Evolutionary conservation across 2,329 filamentous ascomycete species (phyloP).

Genomic region (Neofusicoccum ribis): DNA sequence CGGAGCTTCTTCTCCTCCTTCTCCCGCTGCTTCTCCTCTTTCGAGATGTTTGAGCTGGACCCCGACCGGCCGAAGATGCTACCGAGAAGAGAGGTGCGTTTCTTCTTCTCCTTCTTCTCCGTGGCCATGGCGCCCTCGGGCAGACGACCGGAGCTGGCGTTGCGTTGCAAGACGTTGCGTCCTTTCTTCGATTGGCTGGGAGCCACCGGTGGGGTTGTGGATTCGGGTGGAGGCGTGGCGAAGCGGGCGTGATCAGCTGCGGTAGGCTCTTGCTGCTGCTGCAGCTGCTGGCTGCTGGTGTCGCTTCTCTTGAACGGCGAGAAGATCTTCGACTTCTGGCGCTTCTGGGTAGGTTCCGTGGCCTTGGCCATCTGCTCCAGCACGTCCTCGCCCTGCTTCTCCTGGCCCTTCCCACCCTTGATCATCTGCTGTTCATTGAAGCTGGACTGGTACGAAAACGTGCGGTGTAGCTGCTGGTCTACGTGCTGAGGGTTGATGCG

Average conservation of each 20-base stretch:
- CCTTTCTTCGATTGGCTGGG: background rate
- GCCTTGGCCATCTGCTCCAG: background rate
- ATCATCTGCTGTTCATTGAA: conserved; percentile 16
- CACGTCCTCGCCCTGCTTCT: background rate
- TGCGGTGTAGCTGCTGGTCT: conserved; percentile 22
- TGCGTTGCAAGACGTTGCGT: conserved; percentile 12
- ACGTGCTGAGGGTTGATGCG: conserved; percentile 22
- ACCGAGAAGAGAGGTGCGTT: conserved; percentile 47
- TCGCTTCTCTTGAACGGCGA: conserved; percentile 9
- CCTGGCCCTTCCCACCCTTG: background rate
- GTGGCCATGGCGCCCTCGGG: background rate
- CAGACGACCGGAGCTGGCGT: conserved; percentile 2
- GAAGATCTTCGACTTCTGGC: background rate
- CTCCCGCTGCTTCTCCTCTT: conserved; percentile 36
- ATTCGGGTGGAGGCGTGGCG: background rate
- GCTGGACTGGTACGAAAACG: conserved; percentile 29
- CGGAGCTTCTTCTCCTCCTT: conserved; percentile 12
- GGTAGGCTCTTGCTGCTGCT: background rate
- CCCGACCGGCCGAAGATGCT: conserved; percentile 42
- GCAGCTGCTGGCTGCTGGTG: background rate
- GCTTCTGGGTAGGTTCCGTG: background rate
- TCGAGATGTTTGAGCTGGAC: background rate
- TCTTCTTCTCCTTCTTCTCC: conserved; percentile 37
- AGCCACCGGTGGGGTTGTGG: background rate
- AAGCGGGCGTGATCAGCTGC: background rate